Conservation (phyloP, 1,139 yeast genomes). For the Saccharomycopsis hybrid region DNA sequence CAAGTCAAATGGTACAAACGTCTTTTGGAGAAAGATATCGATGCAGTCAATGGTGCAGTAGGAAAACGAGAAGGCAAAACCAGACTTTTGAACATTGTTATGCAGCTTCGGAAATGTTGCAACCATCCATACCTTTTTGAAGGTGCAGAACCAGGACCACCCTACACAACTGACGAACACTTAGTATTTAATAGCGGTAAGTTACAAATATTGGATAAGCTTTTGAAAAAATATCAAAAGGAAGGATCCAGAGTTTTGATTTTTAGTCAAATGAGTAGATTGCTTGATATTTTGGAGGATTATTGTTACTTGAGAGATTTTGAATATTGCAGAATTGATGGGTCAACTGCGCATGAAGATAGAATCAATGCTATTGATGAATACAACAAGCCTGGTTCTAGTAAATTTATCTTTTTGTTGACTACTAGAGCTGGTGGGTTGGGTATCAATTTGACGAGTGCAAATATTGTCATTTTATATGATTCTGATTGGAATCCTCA, state of each 20-base stretch:
- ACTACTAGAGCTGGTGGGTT: constrained; percentile 99
- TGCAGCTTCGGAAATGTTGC: constrained; percentile 95
- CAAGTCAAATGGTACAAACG: constrained; percentile 88
- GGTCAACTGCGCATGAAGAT: constrained; percentile 90
- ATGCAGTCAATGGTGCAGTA: constrained; percentile 89
- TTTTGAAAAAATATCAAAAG: constrained; percentile 61
- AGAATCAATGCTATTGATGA: constrained; percentile 90
- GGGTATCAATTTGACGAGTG: constrained; percentile 90
- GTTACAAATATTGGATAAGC: constrained; percentile 80
- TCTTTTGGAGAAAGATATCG: constrained; percentile 85
- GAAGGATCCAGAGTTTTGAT: constrained; percentile 88
- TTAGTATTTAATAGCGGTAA: constrained; percentile 82
- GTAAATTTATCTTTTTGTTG: constrained; percentile 75
- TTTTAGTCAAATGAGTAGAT: constrained; percentile 91
- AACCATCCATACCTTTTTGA: constrained; percentile 95
- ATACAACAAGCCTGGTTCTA: constrained; percentile 74
- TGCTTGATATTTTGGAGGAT: constrained; percentile 88
- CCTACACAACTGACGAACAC: constrained; percentile 94
- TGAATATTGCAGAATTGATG: constrained; percentile 90
- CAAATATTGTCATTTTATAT: constrained; percentile 82
- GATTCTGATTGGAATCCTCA: constrained; percentile 99
- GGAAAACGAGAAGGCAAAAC: constrained; percentile 91
- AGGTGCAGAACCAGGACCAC: constrained; percentile 99
- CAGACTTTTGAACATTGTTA: constrained; percentile 81
- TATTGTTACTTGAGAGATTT: constrained; percentile 81